Conservation (phyloP, 2,329 filamentous ascomycete genomes). For the Colletotrichum tamarilloi region DNA sequence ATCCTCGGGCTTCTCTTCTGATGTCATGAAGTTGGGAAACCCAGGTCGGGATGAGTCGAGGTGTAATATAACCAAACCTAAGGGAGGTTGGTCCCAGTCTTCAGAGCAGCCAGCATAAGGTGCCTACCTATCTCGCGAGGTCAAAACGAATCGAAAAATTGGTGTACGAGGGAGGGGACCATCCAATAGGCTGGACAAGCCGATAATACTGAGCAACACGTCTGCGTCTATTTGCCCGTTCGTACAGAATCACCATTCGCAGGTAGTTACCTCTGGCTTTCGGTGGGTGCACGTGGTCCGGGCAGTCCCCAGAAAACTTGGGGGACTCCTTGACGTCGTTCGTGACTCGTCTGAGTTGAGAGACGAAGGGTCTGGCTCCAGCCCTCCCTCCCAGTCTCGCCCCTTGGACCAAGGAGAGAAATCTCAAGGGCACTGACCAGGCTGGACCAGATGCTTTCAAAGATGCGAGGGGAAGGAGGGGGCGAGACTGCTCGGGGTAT, state of each 20-base stretch:
- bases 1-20: neutral
- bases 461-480: neutral
- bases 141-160: neutral
- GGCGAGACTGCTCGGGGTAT: slow-evolving; percentile 13
- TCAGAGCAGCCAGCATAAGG: too few species aligned
- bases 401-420: neutral
- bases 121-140: neutral
- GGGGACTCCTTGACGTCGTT: slow-evolving; percentile 9
- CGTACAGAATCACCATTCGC: neutral
- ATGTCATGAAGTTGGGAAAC: neutral
- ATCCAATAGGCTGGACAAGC: neutral
- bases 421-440: neutral
- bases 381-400: too few species aligned
- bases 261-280: neutral
- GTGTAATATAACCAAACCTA: neutral
- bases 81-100: neutral
- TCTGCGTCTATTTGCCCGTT: neutral
- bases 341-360: slow-evolving; percentile 30
- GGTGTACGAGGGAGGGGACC: neutral
- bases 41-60: neutral
- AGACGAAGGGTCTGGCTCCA: neutral
- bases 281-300: slow-evolving; percentile 2
- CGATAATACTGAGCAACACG: neutral
- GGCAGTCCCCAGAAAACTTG: slow-evolving; percentile 11
- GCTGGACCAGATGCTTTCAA: neutral